Conservation (phyloP, 768 basidiomycete genomes). For the Brasilioporus rufonigricans region DNA sequence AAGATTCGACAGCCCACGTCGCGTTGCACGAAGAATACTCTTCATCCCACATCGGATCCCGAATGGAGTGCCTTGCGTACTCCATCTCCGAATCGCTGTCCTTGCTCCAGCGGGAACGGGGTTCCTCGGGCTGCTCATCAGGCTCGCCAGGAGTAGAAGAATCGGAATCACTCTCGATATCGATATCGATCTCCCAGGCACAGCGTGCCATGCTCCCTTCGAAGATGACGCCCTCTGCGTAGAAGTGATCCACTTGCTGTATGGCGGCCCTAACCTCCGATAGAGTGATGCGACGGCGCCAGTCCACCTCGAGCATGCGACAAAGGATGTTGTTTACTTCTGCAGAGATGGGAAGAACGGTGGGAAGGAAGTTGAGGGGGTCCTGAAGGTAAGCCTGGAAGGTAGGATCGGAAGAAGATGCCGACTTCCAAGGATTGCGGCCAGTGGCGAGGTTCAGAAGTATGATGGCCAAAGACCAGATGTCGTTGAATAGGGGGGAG, state of each 20-base stretch:
- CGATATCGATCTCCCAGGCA: constrained; percentile 74
- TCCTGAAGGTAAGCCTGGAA: constrained; percentile 85
- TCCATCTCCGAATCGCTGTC: constrained; percentile 40
- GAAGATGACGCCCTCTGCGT: constrained; percentile 71
- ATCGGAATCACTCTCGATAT: constrained; percentile 59
- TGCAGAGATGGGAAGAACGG: constrained; percentile 76
- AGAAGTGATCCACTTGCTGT: constrained; percentile 59
- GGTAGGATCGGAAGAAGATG: constrained; percentile 76
- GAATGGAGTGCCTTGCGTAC: constrained; percentile 27
- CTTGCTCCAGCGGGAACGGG: constrained; percentile 60
- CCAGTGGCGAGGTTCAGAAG: constrained; percentile 94
- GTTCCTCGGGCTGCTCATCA: constrained; percentile 37
- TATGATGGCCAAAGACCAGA: constrained; percentile 96
- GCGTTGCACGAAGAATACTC: constrained; percentile 47
- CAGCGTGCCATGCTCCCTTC: constrained; percentile 80
- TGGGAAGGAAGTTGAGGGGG: constrained; percentile 76
- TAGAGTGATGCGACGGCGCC: constrained; percentile 49
- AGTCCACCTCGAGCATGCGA: constrained; percentile 71
- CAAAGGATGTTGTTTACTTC: constrained; percentile 73
- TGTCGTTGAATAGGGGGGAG: constrained; percentile 85
- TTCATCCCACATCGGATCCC: constrained; percentile 33
- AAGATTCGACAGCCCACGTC: constrained; percentile 55
- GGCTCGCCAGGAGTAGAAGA: constrained; percentile 48
- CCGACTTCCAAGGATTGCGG: constrained; percentile 95
- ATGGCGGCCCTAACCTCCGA: constrained; percentile 52